Conservation (phyloP, 345 rosid genomes). For the Salix brachista region DNA sequence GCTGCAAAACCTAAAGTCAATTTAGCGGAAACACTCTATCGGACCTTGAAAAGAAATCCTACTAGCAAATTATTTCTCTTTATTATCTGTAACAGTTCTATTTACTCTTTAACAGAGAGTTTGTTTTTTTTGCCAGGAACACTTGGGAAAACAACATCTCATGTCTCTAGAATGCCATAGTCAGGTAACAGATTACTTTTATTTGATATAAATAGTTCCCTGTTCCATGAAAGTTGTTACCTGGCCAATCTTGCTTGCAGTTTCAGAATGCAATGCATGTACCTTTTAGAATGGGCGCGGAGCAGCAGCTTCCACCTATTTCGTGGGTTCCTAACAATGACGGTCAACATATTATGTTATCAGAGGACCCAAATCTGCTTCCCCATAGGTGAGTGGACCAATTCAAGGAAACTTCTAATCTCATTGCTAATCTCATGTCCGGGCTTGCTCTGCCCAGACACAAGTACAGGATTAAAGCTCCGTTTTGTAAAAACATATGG, state of each 20-base stretch:
- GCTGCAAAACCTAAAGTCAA: background rate
- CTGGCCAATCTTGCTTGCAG: slow-evolving; percentile 29
- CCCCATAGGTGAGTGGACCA: slow-evolving; percentile 40
- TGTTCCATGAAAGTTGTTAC: background rate
- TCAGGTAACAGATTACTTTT: slow-evolving; percentile 34
- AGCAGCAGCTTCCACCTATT: slow-evolving; percentile 60
- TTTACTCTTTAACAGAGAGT: background rate
- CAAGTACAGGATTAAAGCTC: background rate
- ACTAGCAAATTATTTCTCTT: background rate
- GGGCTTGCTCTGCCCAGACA: background rate
- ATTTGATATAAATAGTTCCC: slow-evolving; percentile 12
- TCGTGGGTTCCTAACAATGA: slow-evolving; percentile 57
- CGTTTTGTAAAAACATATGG: background rate
- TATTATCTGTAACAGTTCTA: background rate
- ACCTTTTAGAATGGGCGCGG: slow-evolving; percentile 46
- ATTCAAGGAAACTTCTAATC: slow-evolving; percentile 1
- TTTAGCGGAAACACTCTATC: background rate
- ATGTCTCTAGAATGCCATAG: slow-evolving; percentile 45
- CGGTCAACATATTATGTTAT: slow-evolving; percentile 31
- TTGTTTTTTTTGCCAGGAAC: slow-evolving; percentile 31
- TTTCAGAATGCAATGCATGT: slow-evolving; percentile 53
- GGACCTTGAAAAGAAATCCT: background rate
- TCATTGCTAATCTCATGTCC: background rate
- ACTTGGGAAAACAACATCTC: slow-evolving; percentile 48
- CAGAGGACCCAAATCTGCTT: slow-evolving; percentile 51